These are phyloP conservation scores for Zygoascus meyerae DNA, from an alignment of 1,139 yeast species.

Conservation along the genomic window DNA sequence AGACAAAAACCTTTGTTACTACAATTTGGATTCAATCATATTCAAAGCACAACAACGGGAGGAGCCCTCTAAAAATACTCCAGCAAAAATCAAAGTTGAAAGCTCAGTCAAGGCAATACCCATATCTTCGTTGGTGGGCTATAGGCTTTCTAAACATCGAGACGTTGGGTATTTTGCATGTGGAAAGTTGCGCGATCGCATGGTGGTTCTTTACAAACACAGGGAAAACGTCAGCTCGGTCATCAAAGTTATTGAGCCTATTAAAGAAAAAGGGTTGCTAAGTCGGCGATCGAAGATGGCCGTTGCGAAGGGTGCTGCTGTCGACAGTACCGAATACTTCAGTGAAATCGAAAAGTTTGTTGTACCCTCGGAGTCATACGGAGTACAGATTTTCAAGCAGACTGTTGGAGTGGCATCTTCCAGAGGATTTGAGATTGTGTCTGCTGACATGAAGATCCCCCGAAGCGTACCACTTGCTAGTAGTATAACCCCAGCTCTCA, in stretches of 20 bases:
- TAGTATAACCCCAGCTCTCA: conserved; percentile 18
- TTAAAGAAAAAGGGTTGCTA: conserved; percentile 43
- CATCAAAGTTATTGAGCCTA: conserved; percentile 38
- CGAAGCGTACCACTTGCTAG: conserved; percentile 49
- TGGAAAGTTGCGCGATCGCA: conserved; percentile 56
- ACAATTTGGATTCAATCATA: conserved; percentile 44
- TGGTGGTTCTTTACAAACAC: conserved; percentile 44
- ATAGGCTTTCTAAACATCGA: conserved; percentile 31
- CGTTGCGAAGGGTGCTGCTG: conserved; percentile 18
- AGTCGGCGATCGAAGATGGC: conserved; percentile 29
- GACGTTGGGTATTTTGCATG: conserved; percentile 51
- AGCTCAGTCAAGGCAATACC: background rate
- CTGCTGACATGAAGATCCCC: conserved; percentile 53
- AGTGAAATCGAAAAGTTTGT: conserved; percentile 34
- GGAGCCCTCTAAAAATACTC: conserved; percentile 14
- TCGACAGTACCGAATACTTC: conserved; percentile 34
- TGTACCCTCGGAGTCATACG: conserved; percentile 30
- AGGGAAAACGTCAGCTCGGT: conserved; percentile 29
- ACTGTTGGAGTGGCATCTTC: conserved; percentile 58
- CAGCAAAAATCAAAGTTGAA: background rate
- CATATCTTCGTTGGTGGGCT: conserved; percentile 20
- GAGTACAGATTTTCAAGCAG: conserved; percentile 38
- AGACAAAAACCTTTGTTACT: conserved; percentile 55
- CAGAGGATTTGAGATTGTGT: conserved; percentile 63
- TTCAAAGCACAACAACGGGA: conserved; percentile 12